phyloP scores from a whole-genome alignment of 2,329 filamentous ascomycete species.

The Claviceps sp. region DNA sequence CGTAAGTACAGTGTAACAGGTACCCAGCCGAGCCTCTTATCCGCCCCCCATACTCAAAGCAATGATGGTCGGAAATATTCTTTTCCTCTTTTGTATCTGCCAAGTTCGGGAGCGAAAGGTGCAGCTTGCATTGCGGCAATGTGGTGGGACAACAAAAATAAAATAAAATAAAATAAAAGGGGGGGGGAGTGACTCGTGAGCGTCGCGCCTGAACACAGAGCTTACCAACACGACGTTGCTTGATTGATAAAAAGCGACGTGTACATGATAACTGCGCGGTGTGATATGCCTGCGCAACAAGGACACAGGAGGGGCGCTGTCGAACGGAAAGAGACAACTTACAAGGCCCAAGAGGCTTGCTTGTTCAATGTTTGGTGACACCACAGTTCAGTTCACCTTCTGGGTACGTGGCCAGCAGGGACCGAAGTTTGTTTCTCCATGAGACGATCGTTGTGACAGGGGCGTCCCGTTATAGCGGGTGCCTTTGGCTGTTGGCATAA shows the following conservation, averaged over 20 bases:
- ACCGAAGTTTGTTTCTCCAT: too few species aligned
- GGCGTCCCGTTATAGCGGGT: too few species aligned
- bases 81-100: neutral
- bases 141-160: neutral
- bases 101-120: neutral
- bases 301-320: neutral
- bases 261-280: neutral
- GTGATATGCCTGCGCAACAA: neutral
- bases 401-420: too few species aligned
- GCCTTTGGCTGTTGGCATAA: too few species aligned
- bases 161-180: too few species aligned
- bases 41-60: too few species aligned
- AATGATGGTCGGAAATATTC: neutral
- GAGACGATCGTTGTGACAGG: too few species aligned
- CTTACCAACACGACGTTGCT: neutral
- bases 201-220: neutral
- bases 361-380: too few species aligned
- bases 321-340: neutral
- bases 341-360: neutral
- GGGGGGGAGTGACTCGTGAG: too few species aligned
- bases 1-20: too few species aligned
- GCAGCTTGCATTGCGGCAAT: neutral
- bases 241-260: neutral
- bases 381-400: too few species aligned
- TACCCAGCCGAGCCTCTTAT: too few species aligned